Evolutionary conservation across 768 basidiomycete species (phyloP).

Genomic region (Piloderma croceum): DNA sequence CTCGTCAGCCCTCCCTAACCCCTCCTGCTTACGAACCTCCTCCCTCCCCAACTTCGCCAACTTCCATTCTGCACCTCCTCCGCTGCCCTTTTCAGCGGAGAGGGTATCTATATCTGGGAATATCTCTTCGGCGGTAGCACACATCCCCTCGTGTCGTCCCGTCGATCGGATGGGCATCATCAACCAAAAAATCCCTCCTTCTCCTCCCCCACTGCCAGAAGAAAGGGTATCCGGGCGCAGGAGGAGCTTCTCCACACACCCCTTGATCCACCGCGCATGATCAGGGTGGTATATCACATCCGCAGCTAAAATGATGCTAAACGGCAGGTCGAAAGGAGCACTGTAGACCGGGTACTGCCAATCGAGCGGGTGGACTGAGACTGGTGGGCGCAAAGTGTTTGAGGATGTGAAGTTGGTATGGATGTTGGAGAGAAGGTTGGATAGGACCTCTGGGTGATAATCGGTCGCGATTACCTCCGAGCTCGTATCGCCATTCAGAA

Average conservation of each 20-base stretch:
- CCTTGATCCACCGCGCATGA: slow-evolving; percentile 65
- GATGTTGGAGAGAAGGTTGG: slow-evolving; percentile 61
- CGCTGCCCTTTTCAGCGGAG: slow-evolving; percentile 3
- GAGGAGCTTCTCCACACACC: slow-evolving; percentile 52
- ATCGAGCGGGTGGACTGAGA: slow-evolving; percentile 52
- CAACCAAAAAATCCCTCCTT: slow-evolving; percentile 60
- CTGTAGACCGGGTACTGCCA: slow-evolving; percentile 39
- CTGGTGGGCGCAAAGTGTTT: slow-evolving; percentile 9
- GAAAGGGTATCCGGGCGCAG: not conserved
- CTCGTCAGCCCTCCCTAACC: slow-evolving; percentile 66
- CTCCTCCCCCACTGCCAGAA: no score
- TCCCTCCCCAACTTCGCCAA: slow-evolving; percentile 34
- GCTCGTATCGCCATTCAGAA: not conserved
- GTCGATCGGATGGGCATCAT: slow-evolving; percentile 65
- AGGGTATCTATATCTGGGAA: slow-evolving; percentile 44
- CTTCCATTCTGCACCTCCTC: not conserved
- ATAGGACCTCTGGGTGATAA: slow-evolving; percentile 69
- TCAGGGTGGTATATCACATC: slow-evolving; percentile 73
- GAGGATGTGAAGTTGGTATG: slow-evolving; percentile 40
- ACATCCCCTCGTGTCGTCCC: slow-evolving; percentile 57
- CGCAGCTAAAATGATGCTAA: slow-evolving; percentile 70
- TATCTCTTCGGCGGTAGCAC: slow-evolving; percentile 47
- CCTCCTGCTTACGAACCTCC: slow-evolving; percentile 42
- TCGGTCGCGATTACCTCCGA: slow-evolving; percentile 53
- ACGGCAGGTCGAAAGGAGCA: slow-evolving; percentile 42